Percentiles rank a stretch among this genome's conserved stretches.
These are phyloP conservation scores for Mycena rebaudengoi DNA, from an alignment of 768 basidiomycete genomes.

Conservation along the genomic window DNA sequence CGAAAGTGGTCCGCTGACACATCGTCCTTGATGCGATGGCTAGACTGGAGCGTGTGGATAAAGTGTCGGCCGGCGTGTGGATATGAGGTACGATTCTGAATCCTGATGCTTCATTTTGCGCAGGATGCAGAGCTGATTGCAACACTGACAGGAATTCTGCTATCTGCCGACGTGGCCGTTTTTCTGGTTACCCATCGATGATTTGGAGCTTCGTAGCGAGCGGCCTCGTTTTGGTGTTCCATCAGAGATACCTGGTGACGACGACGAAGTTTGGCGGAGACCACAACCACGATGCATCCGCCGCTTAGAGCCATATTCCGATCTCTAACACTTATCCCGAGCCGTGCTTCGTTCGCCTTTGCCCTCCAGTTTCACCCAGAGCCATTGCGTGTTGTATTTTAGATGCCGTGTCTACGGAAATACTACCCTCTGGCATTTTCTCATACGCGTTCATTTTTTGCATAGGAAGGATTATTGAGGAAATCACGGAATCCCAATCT, in stretches of 20 bases:
- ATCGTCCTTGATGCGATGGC: slow-evolving; percentile 8
- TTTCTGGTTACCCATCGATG: not conserved
- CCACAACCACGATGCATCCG: slow-evolving; percentile 9
- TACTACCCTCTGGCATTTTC: no score
- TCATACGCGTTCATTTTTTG: no score
- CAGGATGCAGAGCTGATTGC: not conserved
- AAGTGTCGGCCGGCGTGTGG: slow-evolving; percentile 20
- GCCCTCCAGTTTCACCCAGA: no score
- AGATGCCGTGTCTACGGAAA: no score
- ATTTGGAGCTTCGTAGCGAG: no score
- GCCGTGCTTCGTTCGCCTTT: no score
- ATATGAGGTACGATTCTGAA: not conserved
- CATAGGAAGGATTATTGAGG: no score
- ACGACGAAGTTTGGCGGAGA: not conserved
- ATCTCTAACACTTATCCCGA: no score
- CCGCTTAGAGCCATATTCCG: slow-evolving; percentile 5
- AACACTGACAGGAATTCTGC: slow-evolving; percentile 20
- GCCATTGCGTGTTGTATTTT: no score
- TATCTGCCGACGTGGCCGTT: slow-evolving; percentile 19
- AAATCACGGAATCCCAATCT: no score
- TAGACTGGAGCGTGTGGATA: slow-evolving; percentile 28
- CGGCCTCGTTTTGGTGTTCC: no score
- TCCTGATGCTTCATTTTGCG: not conserved
- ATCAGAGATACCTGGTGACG: no score
- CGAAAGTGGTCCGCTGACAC: not conserved